Conservation (phyloP, 257 asterid species). For the Cruciata laevipes region DNA sequence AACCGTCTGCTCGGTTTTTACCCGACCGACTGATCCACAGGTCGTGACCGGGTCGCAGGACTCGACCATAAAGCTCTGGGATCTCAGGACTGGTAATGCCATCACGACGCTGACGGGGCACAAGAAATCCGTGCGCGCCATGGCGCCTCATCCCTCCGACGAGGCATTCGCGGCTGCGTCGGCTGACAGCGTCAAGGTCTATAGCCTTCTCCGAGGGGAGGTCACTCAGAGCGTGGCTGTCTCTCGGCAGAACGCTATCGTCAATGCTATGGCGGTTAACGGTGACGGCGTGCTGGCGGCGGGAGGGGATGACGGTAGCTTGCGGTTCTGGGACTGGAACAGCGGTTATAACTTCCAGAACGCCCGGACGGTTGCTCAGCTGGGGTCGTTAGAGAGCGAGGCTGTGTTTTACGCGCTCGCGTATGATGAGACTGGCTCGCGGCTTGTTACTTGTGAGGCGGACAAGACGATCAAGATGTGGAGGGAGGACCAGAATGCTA, state of each 20-base stretch:
- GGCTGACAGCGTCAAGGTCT: slow-evolving; percentile 87
- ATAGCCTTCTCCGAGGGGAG: slow-evolving; percentile 86
- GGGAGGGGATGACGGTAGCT: slow-evolving; percentile 72
- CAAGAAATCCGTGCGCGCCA: slow-evolving; percentile 78
- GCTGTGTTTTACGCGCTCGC: slow-evolving; percentile 72
- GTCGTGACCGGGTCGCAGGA: slow-evolving; percentile 95
- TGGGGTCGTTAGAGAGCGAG: slow-evolving; percentile 95
- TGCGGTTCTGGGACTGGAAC: background rate
- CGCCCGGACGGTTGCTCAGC: slow-evolving; percentile 82
- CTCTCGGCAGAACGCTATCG: slow-evolving; percentile 86
- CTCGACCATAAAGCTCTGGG: slow-evolving; percentile 88
- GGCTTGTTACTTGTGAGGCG: slow-evolving; percentile 87
- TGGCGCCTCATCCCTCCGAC: slow-evolving; percentile 75
- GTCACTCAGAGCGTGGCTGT: slow-evolving; percentile 96
- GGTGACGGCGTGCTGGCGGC: slow-evolving; percentile 80
- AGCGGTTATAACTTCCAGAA: slow-evolving; percentile 97
- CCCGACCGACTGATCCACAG: slow-evolving; percentile 94
- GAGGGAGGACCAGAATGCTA: slow-evolving; percentile 84
- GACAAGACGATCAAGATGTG: slow-evolving; percentile 97
- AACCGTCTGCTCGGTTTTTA: slow-evolving; percentile 92
- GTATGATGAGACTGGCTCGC: slow-evolving; percentile 44
- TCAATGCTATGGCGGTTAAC: slow-evolving; percentile 81
- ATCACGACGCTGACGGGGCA: slow-evolving; percentile 76
- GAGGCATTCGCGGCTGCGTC: slow-evolving; percentile 92
- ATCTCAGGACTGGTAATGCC: slow-evolving; percentile 74